These are phyloP conservation scores for Aspergillus sp. DNA, from an alignment of 2,329 filamentous ascomycete species.

Conservation along the genomic window DNA sequence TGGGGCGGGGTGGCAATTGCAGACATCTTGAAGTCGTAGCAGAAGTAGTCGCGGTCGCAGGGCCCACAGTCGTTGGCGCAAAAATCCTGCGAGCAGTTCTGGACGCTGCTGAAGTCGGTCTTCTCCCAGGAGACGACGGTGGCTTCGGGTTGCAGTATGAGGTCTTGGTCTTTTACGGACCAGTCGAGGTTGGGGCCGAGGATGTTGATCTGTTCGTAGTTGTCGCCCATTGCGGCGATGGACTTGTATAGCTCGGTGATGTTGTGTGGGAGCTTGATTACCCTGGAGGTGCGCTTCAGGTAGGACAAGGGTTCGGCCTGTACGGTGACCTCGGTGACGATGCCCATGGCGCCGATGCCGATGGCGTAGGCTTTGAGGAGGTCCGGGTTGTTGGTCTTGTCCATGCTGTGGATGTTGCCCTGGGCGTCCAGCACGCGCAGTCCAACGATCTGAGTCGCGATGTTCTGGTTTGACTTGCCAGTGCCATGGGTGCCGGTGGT, in stretches of 20 bases:
- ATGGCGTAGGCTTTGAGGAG: conserved; percentile 20
- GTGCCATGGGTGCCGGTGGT: conserved; percentile 22
- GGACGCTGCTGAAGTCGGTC: conserved; percentile 17
- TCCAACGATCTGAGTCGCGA: conserved; percentile 17
- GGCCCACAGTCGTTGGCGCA: conserved; percentile 23
- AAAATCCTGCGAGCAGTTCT: conserved; percentile 22
- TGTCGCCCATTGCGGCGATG: background rate
- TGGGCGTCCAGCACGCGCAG: conserved; percentile 21
- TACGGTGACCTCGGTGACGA: conserved; percentile 22
- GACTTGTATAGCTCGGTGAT: background rate
- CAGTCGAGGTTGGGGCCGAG: conserved; percentile 20
- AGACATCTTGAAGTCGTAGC: conserved; percentile 21
- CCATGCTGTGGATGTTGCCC: conserved; percentile 14
- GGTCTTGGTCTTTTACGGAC: conserved; percentile 11
- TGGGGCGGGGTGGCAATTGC: conserved; percentile 16
- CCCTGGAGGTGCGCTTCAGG: background rate
- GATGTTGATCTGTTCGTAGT: background rate
- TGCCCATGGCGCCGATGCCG: conserved; percentile 20
- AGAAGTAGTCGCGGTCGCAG: conserved; percentile 21
- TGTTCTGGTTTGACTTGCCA: conserved; percentile 12
- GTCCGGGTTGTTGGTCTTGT: conserved; percentile 14
- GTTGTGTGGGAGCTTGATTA: background rate
- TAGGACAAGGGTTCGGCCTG: conserved; percentile 11
- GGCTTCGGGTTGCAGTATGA: conserved; percentile 13
- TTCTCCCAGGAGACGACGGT: conserved; percentile 17